A percentile compares a stretch with the other conserved stretches of the same genome.
phyloP scores from a whole-genome alignment of 2,329 filamentous ascomycete species.

The Tothia fuscella region DNA sequence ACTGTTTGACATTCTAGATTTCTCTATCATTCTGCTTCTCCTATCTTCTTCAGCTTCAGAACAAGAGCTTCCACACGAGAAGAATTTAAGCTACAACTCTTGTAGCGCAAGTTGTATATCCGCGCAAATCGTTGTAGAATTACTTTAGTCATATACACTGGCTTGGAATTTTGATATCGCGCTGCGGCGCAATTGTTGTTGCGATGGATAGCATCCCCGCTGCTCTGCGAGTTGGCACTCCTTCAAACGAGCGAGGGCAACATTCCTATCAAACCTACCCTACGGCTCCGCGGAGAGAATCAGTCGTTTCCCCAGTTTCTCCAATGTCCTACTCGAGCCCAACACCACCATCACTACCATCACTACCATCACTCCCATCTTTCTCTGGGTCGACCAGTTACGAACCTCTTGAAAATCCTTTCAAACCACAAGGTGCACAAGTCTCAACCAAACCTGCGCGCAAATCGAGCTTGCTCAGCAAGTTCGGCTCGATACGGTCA shows the following conservation, averaged over 20 bases:
- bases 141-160: too few species aligned
- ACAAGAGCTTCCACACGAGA: too few species aligned
- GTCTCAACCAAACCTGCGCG: conserved; percentile 15
- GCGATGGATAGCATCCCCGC: conserved; percentile 15
- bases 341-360: background rate
- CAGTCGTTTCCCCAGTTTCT: background rate
- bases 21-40: too few species aligned
- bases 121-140: too few species aligned
- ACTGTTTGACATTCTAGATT: too few species aligned
- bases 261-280: conserved; percentile 12
- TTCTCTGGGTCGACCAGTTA: conserved; percentile 23
- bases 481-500: conserved; percentile 20
- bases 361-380: conserved; percentile 20
- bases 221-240: conserved; percentile 21
- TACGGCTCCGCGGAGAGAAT: background rate
- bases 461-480: conserved; percentile 21
- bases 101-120: too few species aligned
- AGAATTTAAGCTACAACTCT: too few species aligned
- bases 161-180: too few species aligned
- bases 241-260: conserved; percentile 15
- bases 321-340: background rate
- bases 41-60: too few species aligned
- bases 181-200: too few species aligned
- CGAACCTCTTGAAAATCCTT: conserved; percentile 16
- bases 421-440: conserved; percentile 15